A percentile compares a stretch with the other conserved stretches of the same genome.
phyloP scores from a whole-genome alignment of 768 basidiomycete genomes.

The Leccinum boreale region DNA sequence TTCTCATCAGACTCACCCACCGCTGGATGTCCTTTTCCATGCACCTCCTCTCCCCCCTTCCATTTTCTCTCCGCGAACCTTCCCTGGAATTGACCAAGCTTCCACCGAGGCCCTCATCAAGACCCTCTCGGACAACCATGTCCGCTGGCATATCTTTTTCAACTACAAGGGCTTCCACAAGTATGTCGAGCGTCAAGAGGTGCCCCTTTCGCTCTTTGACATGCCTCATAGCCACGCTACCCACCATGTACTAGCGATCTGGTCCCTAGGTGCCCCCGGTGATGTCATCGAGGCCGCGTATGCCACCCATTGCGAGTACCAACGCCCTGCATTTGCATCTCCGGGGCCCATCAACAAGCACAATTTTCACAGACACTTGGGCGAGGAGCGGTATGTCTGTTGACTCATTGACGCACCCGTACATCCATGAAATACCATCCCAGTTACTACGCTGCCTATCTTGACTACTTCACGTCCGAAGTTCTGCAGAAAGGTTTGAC shows the following conservation, averaged over 20 bases:
- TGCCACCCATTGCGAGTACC: constrained; percentile 36
- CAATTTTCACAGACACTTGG: constrained; percentile 56
- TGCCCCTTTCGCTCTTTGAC: constrained; percentile 11
- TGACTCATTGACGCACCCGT: neutral
- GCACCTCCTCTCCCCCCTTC: constrained; percentile 30
- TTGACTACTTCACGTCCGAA: constrained; percentile 49
- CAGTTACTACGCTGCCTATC: constrained; percentile 60
- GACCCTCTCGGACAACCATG: constrained; percentile 48
- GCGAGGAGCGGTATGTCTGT: constrained; percentile 46
- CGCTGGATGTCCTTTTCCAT: constrained; percentile 19
- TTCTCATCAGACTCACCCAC: constrained; percentile 5
- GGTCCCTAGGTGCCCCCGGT: constrained; percentile 53
- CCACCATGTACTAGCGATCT: constrained; percentile 58
- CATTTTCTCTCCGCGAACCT: constrained; percentile 29
- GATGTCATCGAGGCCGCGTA: constrained; percentile 43
- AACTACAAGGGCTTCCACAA: constrained; percentile 37
- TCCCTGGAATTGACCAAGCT: constrained; percentile 34
- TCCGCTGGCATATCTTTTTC: constrained; percentile 55
- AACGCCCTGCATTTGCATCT: constrained; percentile 33
- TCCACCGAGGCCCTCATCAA: constrained; percentile 40
- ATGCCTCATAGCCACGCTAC: constrained; percentile 46
- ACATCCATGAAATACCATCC: neutral
- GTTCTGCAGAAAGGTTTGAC: constrained; percentile 41
- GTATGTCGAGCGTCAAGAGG: constrained; percentile 13
- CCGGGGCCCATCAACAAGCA: constrained; percentile 22